Evolutionary conservation across 1,284 basidiomycete genomes (phyloP).

Genomic region (Pseudozyma hubeiensis): DNA sequence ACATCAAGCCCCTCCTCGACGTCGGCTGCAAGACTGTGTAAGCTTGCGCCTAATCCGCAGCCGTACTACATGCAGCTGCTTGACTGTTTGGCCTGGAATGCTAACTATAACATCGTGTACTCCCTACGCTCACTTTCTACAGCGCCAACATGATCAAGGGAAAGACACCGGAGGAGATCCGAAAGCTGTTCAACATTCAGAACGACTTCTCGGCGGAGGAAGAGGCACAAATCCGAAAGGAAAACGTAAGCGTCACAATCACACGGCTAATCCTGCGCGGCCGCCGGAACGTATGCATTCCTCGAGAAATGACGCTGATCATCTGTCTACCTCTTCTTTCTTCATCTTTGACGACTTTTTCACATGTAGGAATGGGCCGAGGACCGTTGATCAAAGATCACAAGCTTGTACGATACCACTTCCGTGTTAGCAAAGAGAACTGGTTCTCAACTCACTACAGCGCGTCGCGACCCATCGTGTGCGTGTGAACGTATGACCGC

Average conservation of each 20-base stretch:
- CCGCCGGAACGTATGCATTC: not conserved
- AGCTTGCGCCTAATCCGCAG: conserved; percentile 14
- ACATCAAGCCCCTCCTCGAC: conserved; percentile 98
- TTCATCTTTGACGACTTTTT: not conserved
- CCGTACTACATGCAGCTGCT: too few species aligned
- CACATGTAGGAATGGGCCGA: conserved; percentile 64
- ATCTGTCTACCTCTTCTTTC: not conserved
- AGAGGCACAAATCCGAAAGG: conserved; percentile 99
- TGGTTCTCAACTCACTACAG: not conserved
- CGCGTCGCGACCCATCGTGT: not conserved
- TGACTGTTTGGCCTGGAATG: not conserved
- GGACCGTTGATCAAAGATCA: conserved; percentile 51
- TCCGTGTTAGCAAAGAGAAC: conserved; percentile 3
- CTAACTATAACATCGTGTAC: not conserved
- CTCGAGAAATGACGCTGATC: not conserved
- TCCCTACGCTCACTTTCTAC: not conserved
- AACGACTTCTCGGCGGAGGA: conserved; percentile 97
- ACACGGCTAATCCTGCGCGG: too few species aligned
- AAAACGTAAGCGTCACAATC: conserved; percentile 76
- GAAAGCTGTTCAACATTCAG: conserved; percentile 85
- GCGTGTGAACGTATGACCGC: not conserved
- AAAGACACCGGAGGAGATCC: conserved; percentile 94
- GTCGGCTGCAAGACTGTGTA: conserved; percentile 98
- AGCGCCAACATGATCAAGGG: conserved; percentile 99
- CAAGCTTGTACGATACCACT: conserved; percentile 7